Evolutionary conservation across 2,329 filamentous ascomycete genomes (phyloP).

Genomic region (Paecilomyces dactylethromorphus): DNA sequence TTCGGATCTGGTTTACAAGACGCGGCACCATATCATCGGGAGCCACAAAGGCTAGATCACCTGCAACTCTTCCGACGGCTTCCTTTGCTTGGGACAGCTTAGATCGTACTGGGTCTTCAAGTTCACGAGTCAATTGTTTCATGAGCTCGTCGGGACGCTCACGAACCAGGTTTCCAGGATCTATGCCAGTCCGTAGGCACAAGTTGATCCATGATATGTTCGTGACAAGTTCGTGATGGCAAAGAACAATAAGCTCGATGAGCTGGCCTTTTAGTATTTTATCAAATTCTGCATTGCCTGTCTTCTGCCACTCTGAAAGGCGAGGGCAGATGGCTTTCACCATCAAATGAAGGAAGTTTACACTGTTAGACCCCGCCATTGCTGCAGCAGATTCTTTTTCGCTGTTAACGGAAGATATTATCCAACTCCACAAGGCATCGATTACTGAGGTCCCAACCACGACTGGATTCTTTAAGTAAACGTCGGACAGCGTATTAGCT

Average conservation of each 20-base stretch:
- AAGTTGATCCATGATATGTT: constrained; percentile 81
- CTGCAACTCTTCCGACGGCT: constrained; percentile 77
- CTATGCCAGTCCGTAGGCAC: constrained; percentile 70
- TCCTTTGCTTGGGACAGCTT: constrained; percentile 39
- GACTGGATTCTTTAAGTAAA: constrained; percentile 57
- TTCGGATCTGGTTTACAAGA: constrained; percentile 65
- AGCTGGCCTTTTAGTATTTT: constrained; percentile 61
- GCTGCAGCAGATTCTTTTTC: constrained; percentile 72
- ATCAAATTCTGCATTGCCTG: constrained; percentile 34
- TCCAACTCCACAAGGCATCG: constrained; percentile 73
- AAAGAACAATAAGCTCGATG: constrained; percentile 69
- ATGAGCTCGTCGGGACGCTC: constrained; percentile 60
- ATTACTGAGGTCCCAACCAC: constrained; percentile 59
- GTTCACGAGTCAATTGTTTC: constrained; percentile 54
- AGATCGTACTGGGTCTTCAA: constrained; percentile 38
- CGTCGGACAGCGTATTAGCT: constrained; percentile 52
- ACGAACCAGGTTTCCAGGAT: constrained; percentile 71
- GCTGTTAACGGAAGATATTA: constrained; percentile 57
- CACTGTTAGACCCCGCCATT: constrained; percentile 57
- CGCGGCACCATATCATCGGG: constrained; percentile 72
- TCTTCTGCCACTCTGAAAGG: constrained; percentile 15
- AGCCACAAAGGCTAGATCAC: constrained; percentile 88
- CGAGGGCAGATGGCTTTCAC: constrained; percentile 39
- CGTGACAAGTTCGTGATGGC: constrained; percentile 70
- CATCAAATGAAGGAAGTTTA: constrained; percentile 54